Percentiles rank a stretch among this genome's conserved stretches.
Evolutionary conservation across 768 basidiomycete genomes (phyloP).

Genomic region (Daedalea quercina): DNA sequence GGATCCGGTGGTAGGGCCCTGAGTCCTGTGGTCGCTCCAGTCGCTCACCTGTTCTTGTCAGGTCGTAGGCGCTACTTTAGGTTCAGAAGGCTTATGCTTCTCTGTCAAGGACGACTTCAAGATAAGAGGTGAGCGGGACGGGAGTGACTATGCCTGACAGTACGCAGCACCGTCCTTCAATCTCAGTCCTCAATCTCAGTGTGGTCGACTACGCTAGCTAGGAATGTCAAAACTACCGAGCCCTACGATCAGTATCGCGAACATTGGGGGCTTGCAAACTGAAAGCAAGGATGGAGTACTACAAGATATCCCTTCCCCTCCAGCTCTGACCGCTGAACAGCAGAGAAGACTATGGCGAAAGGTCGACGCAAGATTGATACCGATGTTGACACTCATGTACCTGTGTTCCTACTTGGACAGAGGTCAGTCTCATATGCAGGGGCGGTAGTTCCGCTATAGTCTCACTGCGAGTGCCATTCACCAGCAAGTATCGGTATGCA

Average conservation of each 20-base stretch:
- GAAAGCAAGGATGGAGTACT: too few relatives aligned
- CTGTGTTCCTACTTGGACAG: conserved; percentile 21
- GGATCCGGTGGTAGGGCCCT: conserved; percentile 68
- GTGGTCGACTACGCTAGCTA: too few relatives aligned
- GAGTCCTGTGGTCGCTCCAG: conserved; percentile 45
- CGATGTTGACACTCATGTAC: conserved; percentile 22
- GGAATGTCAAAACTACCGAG: too few relatives aligned
- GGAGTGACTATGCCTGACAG: too few relatives aligned
- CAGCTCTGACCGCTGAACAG: conserved; percentile 17
- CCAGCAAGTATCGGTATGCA: conserved; percentile 17
- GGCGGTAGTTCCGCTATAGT: not conserved
- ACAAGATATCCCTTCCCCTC: too few relatives aligned
- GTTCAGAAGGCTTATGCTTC: not conserved
- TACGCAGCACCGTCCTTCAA: too few relatives aligned
- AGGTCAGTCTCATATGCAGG: conserved; percentile 14
- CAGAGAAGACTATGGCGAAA: conserved; percentile 32
- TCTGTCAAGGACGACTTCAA: too few relatives aligned
- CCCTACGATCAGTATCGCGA: too few relatives aligned
- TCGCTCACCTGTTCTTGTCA: not conserved
- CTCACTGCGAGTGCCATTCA: not conserved
- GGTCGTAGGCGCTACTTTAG: not conserved
- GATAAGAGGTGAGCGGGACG: too few relatives aligned
- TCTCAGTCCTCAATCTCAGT: too few relatives aligned
- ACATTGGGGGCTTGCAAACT: too few relatives aligned
- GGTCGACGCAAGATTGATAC: conserved; percentile 22